Base-by-base conservation (phyloP, 768 basidiomycete genomes). In the Rhodotorula diobovata region DNA sequence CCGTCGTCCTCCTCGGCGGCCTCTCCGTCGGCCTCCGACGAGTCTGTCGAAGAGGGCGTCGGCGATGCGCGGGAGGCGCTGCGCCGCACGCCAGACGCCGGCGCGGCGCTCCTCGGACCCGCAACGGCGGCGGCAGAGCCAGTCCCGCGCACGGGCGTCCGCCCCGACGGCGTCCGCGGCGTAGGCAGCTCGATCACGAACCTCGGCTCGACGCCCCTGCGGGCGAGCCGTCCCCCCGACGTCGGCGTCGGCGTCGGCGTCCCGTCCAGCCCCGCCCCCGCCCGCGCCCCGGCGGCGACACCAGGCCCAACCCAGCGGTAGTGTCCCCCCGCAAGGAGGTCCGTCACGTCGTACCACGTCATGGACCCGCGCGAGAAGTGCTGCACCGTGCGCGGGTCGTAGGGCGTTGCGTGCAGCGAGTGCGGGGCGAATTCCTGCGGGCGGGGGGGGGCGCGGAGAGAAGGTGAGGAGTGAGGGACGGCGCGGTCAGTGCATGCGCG, bases 371-470 rank as follows among this genome's bases (percentile, higher is more conserved):
- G 65, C 32, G 66, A 67, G 43, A 39, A 67, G 51, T 30, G 41
- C 57, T 72, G 71, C 28, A 61, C 57, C 10, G 20, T 11, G 8
- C 35, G 32, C 16, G 71, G 71, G 45, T 67, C 11, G 51, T 67
- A 72, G 4, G 71, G 57, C 12, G 1, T 50, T 18, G 25, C 25
- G 4, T 28, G 5, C 11, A 21, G 25, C 28, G 66, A 67, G 30
- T 72, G 61, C 3, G 9, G 34, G 21, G 23, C 11, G 62, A 72
- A 64, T 0, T 30, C 21, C 70, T 67, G 65, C 51, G 12, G 1
- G 25, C 1, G 23, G 8, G n/a, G n/a, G n/a, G n/a, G n/a, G n/a
- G n/a, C n/a, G n/a, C n/a, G n/a, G n/a, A n/a, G n/a, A n/a, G n/a
- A n/a, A n/a, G n/a, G n/a, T n/a, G n/a, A 15, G 41, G 41, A 43